phyloP scores from a whole-genome alignment of 2,329 filamentous ascomycete genomes.

The Acrocalymma vagum region DNA sequence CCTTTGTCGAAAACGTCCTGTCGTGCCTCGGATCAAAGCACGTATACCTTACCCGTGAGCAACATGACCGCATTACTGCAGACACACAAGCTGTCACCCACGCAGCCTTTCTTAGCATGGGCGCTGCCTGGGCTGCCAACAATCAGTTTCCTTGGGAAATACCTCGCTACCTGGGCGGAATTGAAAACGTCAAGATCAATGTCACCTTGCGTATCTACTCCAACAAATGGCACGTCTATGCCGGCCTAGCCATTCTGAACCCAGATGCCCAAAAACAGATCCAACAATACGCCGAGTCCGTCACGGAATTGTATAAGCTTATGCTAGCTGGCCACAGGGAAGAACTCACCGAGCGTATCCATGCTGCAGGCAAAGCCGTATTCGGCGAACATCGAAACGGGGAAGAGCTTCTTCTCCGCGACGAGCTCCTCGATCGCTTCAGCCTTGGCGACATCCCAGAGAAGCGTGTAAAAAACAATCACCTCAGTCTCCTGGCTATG shows the following conservation, averaged over 20 bases:
- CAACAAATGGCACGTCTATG: slow-evolving; percentile 99
- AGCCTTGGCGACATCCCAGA: slow-evolving; percentile 76
- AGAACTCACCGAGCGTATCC: slow-evolving; percentile 78
- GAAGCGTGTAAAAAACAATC: slow-evolving; percentile 84
- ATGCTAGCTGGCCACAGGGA: slow-evolving; percentile 87
- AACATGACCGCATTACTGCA: slow-evolving; percentile 96
- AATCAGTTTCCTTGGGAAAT: slow-evolving; percentile 97
- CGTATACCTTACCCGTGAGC: slow-evolving; percentile 84
- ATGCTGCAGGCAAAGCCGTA: slow-evolving; percentile 79
- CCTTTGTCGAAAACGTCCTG: slow-evolving; percentile 82
- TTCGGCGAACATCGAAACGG: slow-evolving; percentile 64
- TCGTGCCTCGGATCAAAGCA: slow-evolving; percentile 84
- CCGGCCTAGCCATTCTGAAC: slow-evolving; percentile 95
- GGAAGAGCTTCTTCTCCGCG: slow-evolving; percentile 75
- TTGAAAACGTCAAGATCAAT: slow-evolving; percentile 99
- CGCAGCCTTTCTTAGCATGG: slow-evolving; percentile 95
- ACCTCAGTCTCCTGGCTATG: slow-evolving; percentile 92
- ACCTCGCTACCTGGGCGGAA: slow-evolving; percentile 92
- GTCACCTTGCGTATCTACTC: slow-evolving; percentile 96
- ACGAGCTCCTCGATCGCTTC: slow-evolving; percentile 88
- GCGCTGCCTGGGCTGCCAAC: slow-evolving; percentile 95
- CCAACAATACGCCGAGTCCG: slow-evolving; percentile 88
- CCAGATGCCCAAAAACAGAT: slow-evolving; percentile 93
- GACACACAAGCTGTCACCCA: slow-evolving; percentile 99
- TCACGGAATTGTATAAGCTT: slow-evolving; percentile 94